These are phyloP conservation scores for Dacryopinax primogenitus DNA, from an alignment of 768 basidiomycete species.

Conservation along the genomic window DNA sequence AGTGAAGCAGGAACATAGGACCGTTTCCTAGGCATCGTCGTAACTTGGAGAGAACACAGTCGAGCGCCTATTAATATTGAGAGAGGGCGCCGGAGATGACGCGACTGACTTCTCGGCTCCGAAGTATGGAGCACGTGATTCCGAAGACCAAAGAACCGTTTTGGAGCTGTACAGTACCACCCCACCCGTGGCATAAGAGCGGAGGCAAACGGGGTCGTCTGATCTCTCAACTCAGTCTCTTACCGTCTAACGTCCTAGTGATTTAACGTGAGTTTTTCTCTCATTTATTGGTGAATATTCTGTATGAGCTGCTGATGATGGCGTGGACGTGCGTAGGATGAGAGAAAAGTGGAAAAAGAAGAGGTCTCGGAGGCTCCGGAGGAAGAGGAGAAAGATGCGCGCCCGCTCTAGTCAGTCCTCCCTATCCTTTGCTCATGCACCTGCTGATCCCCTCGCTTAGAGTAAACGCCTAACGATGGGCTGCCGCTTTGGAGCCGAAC, in stretches of 20 bases:
- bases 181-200: neutral
- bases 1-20: neutral
- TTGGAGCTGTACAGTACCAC: constrained; percentile 8
- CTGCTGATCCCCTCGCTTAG: neutral
- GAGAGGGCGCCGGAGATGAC: neutral
- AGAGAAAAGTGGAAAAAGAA: constrained; percentile 98
- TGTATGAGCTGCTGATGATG: neutral
- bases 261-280: neutral
- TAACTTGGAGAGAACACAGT: neutral
- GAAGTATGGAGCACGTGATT: neutral
- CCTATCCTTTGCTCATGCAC: neutral
- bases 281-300: neutral
- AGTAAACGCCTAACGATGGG: constrained; percentile 1
- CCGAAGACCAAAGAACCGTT: neutral
- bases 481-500: too few relatives aligned
- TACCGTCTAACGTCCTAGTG: constrained; percentile 5
- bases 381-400: constrained; percentile 93
- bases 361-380: constrained; percentile 80
- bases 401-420: constrained; percentile 73
- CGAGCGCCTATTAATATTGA: too few relatives aligned
- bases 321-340: constrained; percentile 32
- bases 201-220: neutral
- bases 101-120: neutral
- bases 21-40: neutral
- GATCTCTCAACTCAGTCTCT: neutral